phyloP scores from a whole-genome alignment of 306 rosid species.

The Fragaria iinumae region DNA sequence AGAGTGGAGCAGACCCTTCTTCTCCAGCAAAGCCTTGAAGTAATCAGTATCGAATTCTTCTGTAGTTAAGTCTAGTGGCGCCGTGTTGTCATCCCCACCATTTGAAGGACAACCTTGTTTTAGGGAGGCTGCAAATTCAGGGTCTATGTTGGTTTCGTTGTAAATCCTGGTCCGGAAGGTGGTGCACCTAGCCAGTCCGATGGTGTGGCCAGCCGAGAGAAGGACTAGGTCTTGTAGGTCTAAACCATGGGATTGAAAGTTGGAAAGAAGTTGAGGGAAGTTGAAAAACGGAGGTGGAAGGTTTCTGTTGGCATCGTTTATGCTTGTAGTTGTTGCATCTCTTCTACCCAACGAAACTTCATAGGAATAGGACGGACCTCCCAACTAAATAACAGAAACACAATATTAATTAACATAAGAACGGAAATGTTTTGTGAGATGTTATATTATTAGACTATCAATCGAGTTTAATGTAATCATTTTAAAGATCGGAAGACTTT shows the following conservation, averaged over 20 bases:
- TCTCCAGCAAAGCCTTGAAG: constrained; percentile 27
- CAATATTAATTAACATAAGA: not conserved
- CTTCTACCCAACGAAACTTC: constrained; percentile 34
- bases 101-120: constrained; percentile 20
- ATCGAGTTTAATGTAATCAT: not conserved
- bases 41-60: constrained; percentile 19
- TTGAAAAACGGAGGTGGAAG: constrained; percentile 31
- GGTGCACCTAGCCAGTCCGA: constrained; percentile 31
- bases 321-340: constrained; percentile 35
- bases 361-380: constrained; percentile 23
- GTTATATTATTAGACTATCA: not conserved
- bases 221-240: constrained; percentile 31
- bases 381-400: constrained; percentile 20
- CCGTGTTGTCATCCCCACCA: constrained; percentile 20
- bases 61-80: constrained; percentile 20
- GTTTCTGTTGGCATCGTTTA: constrained; percentile 22
- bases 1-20: constrained; percentile 37
- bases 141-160: constrained; percentile 36
- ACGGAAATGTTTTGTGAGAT: not conserved
- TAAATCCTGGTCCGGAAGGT: constrained; percentile 27
- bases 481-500: not conserved
- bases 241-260: constrained; percentile 38
- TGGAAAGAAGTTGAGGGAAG: constrained; percentile 35
- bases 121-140: constrained; percentile 19
- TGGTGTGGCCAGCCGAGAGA: constrained; percentile 37